Evolutionary conservation across 2,329 filamentous ascomycete species (phyloP).

Genomic region (Fusarium pseudonygamai): DNA sequence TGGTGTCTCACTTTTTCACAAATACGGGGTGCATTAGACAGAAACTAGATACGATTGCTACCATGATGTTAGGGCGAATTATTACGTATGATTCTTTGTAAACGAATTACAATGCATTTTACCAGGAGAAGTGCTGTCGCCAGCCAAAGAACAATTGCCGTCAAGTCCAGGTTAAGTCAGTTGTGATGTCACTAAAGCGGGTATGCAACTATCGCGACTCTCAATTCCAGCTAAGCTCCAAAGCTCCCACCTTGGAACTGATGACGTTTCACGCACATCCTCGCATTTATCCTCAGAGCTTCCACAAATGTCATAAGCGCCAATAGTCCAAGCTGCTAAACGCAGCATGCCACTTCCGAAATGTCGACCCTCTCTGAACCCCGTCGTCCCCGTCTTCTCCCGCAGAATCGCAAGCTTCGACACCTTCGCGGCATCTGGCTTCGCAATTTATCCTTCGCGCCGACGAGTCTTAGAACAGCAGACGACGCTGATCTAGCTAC

Average conservation of each 20-base stretch:
- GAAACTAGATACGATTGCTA: background rate
- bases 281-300: background rate
- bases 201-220: constrained; percentile 43
- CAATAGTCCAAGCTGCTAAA: constrained; percentile 17
- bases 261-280: constrained; percentile 25
- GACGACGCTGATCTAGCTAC: constrained; percentile 81
- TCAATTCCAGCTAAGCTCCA: constrained; percentile 31
- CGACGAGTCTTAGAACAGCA: constrained; percentile 71
- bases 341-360: constrained; percentile 30
- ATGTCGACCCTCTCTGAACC: constrained; percentile 53
- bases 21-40: background rate
- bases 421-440: constrained; percentile 88
- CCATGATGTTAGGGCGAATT: rapidly evolving
- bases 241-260: constrained; percentile 31
- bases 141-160: background rate
- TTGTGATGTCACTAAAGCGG: constrained; percentile 32
- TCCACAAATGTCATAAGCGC: constrained; percentile 34
- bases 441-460: constrained; percentile 80
- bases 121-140: background rate
- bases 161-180: background rate
- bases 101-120: background rate
- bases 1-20: background rate
- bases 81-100: rapidly evolving
- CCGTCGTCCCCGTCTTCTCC: constrained; percentile 62
- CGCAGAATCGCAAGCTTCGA: constrained; percentile 86